Evolutionary conservation across 2,329 filamentous ascomycete species (phyloP).

Genomic region (Paracamarosporium sp.): DNA sequence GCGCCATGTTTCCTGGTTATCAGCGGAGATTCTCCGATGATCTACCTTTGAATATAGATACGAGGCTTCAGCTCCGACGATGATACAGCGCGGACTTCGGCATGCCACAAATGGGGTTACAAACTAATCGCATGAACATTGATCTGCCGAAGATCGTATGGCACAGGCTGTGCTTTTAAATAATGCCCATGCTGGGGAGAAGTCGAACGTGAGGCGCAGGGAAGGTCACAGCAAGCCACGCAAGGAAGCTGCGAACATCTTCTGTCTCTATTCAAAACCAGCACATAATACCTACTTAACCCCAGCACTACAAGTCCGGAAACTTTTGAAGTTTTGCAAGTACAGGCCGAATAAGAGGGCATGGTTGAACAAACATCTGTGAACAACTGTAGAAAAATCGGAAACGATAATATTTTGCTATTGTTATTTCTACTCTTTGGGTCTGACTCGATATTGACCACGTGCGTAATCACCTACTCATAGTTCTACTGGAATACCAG

Average conservation of each 20-base stretch:
- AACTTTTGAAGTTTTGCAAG: not conserved
- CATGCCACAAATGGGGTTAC: not conserved
- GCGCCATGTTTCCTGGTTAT: not conserved
- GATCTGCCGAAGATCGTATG: not conserved
- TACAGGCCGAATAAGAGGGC: not conserved
- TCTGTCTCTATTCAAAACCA: not conserved
- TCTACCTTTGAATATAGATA: not conserved
- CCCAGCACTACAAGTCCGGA: not conserved
- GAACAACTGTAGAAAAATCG: not conserved
- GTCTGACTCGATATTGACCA: too few relatives aligned
- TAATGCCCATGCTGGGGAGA: not conserved
- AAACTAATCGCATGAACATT: not conserved
- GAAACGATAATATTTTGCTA: too few relatives aligned
- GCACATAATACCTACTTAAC: not conserved
- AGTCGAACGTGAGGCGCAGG: not conserved
- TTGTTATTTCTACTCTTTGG: too few relatives aligned
- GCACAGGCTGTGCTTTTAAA: not conserved
- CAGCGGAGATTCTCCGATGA: not conserved
- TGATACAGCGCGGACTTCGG: not conserved
- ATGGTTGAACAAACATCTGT: not conserved
- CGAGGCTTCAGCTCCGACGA: not conserved
- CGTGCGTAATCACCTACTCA: too few relatives aligned
- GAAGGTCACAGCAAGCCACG: not conserved
- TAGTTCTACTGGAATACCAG: too few relatives aligned
- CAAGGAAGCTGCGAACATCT: not conserved